These are phyloP conservation scores for Citeromyces hawaiiensis DNA, from an alignment of 1,139 yeast species.

Conservation along the genomic window DNA sequence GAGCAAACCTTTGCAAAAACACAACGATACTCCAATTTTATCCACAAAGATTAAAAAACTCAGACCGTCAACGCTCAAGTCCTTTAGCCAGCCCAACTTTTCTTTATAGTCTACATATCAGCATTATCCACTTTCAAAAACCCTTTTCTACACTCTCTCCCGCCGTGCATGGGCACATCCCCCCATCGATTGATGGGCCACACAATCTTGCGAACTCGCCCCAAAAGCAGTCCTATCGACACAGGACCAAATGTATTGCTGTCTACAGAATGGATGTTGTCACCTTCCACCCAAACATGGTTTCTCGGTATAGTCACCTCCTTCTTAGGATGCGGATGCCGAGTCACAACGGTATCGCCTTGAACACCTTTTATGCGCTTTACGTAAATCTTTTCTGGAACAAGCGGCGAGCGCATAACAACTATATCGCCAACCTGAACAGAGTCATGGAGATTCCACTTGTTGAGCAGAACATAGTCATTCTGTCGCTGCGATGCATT, in stretches of 20 bases:
- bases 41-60: neutral
- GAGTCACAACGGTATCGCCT: constrained; percentile 53
- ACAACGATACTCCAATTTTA: constrained; percentile 1
- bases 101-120: neutral
- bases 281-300: constrained; percentile 94
- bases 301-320: constrained; percentile 55
- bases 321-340: constrained; percentile 52
- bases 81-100: neutral
- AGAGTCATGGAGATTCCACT: constrained; percentile 38
- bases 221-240: constrained; percentile 63
- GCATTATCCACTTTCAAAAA: constrained; percentile 5
- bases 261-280: constrained; percentile 75
- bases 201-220: constrained; percentile 50
- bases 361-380: constrained; percentile 68
- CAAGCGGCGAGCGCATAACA: constrained; percentile 62
- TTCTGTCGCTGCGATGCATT: constrained; percentile 48
- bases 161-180: constrained; percentile 21
- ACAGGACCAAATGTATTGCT: constrained; percentile 81
- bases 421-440: constrained; percentile 59
- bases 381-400: constrained; percentile 62
- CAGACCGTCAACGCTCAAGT: neutral
- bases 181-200: constrained; percentile 59
- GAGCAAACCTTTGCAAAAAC: neutral
- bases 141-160: constrained; percentile 22
- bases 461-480: constrained; percentile 66